These are phyloP conservation scores for Thamnidium elegans DNA, from an alignment of 192 early-diverging fungal genomes.

Conservation along the genomic window DNA sequence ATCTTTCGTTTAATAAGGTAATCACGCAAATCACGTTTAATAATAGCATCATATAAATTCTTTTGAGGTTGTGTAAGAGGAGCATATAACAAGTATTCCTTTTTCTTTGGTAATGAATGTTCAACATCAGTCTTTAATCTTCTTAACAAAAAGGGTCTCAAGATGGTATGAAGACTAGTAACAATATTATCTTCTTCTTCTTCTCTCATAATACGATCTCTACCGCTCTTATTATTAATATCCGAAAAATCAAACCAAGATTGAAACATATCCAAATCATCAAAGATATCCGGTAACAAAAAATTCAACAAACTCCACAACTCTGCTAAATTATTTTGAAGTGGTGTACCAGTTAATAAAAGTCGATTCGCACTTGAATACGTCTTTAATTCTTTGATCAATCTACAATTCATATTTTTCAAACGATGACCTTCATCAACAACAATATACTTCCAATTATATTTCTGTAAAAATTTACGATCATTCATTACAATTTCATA, in stretches of 20 bases:
- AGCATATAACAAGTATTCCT: constrained; percentile 81
- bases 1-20: constrained; percentile 49
- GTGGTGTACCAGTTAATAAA: constrained; percentile 89
- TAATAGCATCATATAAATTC: constrained; percentile 67
- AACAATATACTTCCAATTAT: constrained; percentile 87
- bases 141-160: constrained; percentile 67
- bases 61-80: constrained; percentile 71
- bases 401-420: constrained; percentile 93
- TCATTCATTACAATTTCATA: constrained; percentile 91
- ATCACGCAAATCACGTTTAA: constrained; percentile 56
- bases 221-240: constrained; percentile 61
- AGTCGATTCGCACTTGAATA: constrained; percentile 85
- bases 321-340: constrained; percentile 92
- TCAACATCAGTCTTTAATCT: constrained; percentile 79
- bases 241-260: constrained; percentile 83
- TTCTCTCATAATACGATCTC: constrained; percentile 63
- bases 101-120: constrained; percentile 83
- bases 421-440: constrained; percentile 96
- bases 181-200: constrained; percentile 66
- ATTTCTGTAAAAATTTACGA: constrained; percentile 52
- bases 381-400: constrained; percentile 82
- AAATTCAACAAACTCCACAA: constrained; percentile 97
- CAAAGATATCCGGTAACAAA: constrained; percentile 93
- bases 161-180: constrained; percentile 82
- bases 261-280: constrained; percentile 81